These are phyloP conservation scores for Jasminum sambac DNA, from an alignment of 257 asterid species.

Conservation along the genomic window DNA sequence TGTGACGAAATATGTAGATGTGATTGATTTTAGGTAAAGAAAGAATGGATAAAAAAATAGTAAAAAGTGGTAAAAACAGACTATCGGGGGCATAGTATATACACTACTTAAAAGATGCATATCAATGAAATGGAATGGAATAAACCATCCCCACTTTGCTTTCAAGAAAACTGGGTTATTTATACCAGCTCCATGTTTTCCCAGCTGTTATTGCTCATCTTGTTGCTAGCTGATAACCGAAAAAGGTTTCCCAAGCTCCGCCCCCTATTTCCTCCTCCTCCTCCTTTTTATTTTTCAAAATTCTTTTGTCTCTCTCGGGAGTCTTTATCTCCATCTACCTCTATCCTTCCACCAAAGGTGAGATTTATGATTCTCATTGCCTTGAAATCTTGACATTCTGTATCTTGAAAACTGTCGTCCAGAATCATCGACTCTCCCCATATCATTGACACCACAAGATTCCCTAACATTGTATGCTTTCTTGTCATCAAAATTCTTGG, in stretches of 20 bases:
- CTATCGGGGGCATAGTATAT: no score
- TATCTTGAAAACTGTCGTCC: constrained; percentile 23
- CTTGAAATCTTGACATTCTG: constrained; percentile 17
- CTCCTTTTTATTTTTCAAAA: background rate
- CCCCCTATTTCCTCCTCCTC: constrained; percentile 10
- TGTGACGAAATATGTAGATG: no score
- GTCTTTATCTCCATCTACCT: constrained; percentile 19
- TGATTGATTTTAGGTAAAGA: no score
- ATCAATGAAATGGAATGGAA: constrained; percentile 16
- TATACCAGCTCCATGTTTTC: constrained; percentile 17
- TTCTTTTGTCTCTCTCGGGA: constrained; percentile 3
- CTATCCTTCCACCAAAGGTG: constrained; percentile 15
- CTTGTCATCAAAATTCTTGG: constrained; percentile 13
- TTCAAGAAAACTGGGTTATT: background rate
- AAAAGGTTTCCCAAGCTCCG: constrained; percentile 28
- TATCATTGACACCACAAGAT: background rate
- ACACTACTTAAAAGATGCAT: constrained; percentile 3
- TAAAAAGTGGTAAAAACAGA: no score
- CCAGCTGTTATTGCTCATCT: constrained; percentile 31
- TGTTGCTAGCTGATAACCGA: constrained; percentile 23
- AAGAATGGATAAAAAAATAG: no score
- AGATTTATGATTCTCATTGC: constrained; percentile 15
- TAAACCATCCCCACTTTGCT: constrained; percentile 5
- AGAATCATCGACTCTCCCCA: constrained; percentile 14
- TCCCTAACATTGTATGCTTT: constrained; percentile 24